Conservation (phyloP, 2,329 filamentous ascomycete species). For the Dothistroma pini region DNA sequence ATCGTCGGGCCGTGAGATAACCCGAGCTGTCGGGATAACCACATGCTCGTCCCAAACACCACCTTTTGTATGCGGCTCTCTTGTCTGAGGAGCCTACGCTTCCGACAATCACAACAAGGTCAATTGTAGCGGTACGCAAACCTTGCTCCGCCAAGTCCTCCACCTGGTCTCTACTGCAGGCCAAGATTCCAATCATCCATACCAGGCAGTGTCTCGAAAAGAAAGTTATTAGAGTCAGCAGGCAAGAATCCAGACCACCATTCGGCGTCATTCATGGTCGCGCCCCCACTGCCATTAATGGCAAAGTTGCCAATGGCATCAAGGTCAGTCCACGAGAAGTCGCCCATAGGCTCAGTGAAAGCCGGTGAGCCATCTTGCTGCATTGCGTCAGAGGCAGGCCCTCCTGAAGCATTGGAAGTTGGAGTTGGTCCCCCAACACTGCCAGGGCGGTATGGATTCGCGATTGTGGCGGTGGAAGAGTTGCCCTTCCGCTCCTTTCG, state of each 20-base stretch:
- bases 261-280: conserved; percentile 31
- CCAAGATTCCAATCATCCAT: conserved; percentile 36
- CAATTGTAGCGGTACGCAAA: no score
- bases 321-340: conserved; percentile 50
- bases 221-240: conserved; percentile 35
- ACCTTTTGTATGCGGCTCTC: no score
- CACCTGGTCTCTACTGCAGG: conserved; percentile 16
- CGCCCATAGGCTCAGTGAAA: conserved; percentile 45
- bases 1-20: background rate
- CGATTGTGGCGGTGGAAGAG: conserved; percentile 28
- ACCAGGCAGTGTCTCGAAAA: conserved; percentile 31
- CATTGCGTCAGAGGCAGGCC: conserved; percentile 1
- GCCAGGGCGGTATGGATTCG: conserved; percentile 41
- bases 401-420: conserved; percentile 24
- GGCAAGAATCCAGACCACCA: conserved; percentile 39
- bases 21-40: background rate
- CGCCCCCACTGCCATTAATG: conserved; percentile 39
- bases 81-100: no score
- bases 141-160: no score
- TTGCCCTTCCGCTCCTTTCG: conserved; percentile 30
- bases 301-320: conserved; percentile 48
- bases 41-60: no score
- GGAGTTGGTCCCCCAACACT: conserved; percentile 36
- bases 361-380: conserved; percentile 37
- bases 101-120: no score